Conservation (phyloP, 1,284 basidiomycete species). For the Pascua sp. region DNA sequence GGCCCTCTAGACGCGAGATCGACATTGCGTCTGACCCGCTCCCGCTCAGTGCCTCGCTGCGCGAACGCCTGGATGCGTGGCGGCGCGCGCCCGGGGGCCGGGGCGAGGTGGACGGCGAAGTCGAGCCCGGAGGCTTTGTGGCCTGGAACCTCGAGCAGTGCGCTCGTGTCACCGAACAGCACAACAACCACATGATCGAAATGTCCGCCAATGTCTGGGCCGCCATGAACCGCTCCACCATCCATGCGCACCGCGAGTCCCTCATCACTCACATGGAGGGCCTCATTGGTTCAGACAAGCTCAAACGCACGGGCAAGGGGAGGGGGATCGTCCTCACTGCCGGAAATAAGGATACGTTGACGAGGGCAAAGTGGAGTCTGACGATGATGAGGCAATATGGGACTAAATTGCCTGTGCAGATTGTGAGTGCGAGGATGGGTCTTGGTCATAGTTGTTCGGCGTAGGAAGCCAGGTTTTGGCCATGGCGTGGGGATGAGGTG, state of each 20-base stretch:
- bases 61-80: slow-evolving; percentile 50
- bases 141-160: slow-evolving; percentile 49
- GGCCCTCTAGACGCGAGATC: slow-evolving; percentile 24
- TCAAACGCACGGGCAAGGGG: slow-evolving; percentile 30
- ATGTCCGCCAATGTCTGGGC: slow-evolving; percentile 45
- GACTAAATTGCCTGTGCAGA: slow-evolving; percentile 47
- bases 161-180: slow-evolving; percentile 37
- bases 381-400: slow-evolving; percentile 46
- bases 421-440: slow-evolving; percentile 26
- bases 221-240: slow-evolving; percentile 36
- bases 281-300: slow-evolving; percentile 22
- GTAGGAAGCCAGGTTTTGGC: too few species aligned
- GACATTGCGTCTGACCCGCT: slow-evolving; percentile 47
- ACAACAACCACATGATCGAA: slow-evolving; percentile 47
- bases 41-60: slow-evolving; percentile 42
- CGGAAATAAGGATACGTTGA: slow-evolving; percentile 54
- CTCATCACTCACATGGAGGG: slow-evolving; percentile 44
- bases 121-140: slow-evolving; percentile 46
- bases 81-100: slow-evolving; percentile 47
- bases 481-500: too few species aligned
- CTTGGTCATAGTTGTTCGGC: slow-evolving; percentile 14
- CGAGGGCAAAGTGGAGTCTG: slow-evolving; percentile 49
- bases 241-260: slow-evolving; percentile 40
- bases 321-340: slow-evolving; percentile 53
- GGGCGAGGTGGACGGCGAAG: slow-evolving; percentile 38